Percentiles rank a stretch among this genome's conserved stretches.
Evolutionary conservation across 2,329 filamentous ascomycete genomes (phyloP).

Genomic region (Colletotrichum sp.): DNA sequence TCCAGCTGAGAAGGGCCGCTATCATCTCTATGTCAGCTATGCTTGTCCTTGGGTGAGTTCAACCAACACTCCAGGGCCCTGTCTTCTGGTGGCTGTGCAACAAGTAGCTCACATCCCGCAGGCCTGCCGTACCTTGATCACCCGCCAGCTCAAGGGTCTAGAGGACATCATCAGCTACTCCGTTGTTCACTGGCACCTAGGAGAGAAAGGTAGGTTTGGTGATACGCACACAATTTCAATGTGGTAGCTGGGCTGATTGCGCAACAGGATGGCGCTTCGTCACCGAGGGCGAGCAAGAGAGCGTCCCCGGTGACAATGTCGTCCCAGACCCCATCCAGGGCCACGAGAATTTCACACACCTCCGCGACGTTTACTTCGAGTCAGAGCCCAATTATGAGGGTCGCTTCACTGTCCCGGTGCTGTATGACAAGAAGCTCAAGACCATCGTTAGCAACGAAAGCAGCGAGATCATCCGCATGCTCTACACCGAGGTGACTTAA

Average conservation of each 20-base stretch:
- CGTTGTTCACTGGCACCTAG: conserved; percentile 92
- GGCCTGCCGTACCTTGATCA: conserved; percentile 86
- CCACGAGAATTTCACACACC: conserved; percentile 70
- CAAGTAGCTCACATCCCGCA: conserved; percentile 20
- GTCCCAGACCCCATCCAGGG: conserved; percentile 72
- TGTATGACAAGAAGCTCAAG: conserved; percentile 79
- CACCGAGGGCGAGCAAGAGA: conserved; percentile 58
- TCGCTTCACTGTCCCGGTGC: conserved; percentile 85
- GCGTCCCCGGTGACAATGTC: conserved; percentile 65
- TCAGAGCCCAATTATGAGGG: conserved; percentile 75
- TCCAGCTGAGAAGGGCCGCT: conserved; percentile 85
- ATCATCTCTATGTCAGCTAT: conserved; percentile 95
- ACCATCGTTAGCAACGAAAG: conserved; percentile 92
- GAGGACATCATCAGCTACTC: conserved; percentile 82
- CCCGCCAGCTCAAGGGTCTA: conserved; percentile 88
- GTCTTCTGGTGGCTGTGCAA: neutral
- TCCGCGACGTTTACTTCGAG: conserved; percentile 82
- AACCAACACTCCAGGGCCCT: neutral
- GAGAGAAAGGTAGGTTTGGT: conserved; percentile 49
- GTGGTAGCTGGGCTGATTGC: neutral
- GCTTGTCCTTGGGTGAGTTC: conserved; percentile 82
- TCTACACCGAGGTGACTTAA: conserved; percentile 65
- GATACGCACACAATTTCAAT: neutral
- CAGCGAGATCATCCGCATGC: conserved; percentile 90
- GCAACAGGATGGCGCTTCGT: conserved; percentile 84